phyloP scores from a whole-genome alignment of 2,329 filamentous ascomycete genomes.

The Monilinia fructicola region DNA sequence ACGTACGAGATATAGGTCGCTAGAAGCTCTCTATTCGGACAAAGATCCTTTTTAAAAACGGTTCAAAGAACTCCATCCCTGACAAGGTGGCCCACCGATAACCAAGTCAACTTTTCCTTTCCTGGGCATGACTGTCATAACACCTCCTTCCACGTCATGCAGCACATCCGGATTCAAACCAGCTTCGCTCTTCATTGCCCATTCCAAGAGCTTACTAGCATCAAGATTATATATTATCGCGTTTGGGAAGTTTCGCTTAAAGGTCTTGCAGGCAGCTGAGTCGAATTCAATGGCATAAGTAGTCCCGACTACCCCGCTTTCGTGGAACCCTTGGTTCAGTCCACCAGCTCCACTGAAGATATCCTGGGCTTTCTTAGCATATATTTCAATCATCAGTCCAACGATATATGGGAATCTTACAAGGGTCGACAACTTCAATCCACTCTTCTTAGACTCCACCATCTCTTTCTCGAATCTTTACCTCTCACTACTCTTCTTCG shows the following conservation, averaged over 20 bases:
- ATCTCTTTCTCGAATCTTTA: background rate
- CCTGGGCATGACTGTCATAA: constrained; percentile 22
- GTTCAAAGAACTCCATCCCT: constrained; percentile 27
- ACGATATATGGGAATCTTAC: background rate
- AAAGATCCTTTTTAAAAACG: constrained; percentile 21
- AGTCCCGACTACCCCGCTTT: constrained; percentile 15
- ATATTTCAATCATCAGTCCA: background rate
- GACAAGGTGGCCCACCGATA: constrained; percentile 29
- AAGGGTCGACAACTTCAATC: background rate
- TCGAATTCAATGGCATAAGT: constrained; percentile 23
- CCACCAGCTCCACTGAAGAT: constrained; percentile 27
- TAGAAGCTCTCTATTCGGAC: constrained; percentile 32
- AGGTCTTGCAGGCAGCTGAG: constrained; percentile 12
- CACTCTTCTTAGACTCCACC: constrained; percentile 15
- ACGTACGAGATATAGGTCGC: constrained; percentile 30
- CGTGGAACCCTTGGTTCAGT: constrained; percentile 20
- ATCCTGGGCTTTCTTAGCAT: background rate
- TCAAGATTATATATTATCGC: constrained; percentile 19
- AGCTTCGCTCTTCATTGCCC: constrained; percentile 3
- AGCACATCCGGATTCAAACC: background rate
- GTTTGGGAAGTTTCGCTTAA: constrained; percentile 9
- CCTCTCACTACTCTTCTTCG: constrained; percentile 1
- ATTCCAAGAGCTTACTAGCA: constrained; percentile 17
- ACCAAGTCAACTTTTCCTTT: constrained; percentile 27
- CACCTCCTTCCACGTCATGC: background rate